These are phyloP conservation scores for Hypoxylon sp. DNA, from an alignment of 2,329 filamentous ascomycete species.

Conservation along the genomic window DNA sequence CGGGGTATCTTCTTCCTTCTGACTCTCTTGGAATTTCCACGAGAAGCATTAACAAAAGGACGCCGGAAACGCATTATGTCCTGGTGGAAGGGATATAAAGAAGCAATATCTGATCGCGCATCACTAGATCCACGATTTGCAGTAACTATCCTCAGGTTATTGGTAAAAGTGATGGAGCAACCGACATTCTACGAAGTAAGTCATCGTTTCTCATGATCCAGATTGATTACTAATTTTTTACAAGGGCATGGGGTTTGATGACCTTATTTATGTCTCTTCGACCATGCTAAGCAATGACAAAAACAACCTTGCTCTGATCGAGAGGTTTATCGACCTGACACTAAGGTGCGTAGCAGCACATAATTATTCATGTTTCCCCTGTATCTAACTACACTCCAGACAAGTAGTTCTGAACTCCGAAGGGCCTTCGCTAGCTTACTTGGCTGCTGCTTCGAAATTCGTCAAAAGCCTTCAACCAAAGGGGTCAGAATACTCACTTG, in stretches of 20 bases:
- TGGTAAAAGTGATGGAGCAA: slow-evolving; percentile 52
- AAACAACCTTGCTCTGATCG: slow-evolving; percentile 39
- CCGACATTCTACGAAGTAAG: slow-evolving; percentile 55
- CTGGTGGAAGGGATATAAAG: slow-evolving; percentile 53
- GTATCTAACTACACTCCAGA: slow-evolving; percentile 45
- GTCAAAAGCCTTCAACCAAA: slow-evolving; percentile 42
- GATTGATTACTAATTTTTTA: slow-evolving; percentile 26
- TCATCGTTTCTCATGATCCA: background rate
- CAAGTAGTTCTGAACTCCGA: slow-evolving; percentile 50
- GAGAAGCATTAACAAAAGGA: slow-evolving; percentile 50
- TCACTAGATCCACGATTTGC: slow-evolving; percentile 46
- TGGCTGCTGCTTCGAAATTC: slow-evolving; percentile 47
- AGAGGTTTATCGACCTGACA: slow-evolving; percentile 50
- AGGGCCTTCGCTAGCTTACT: slow-evolving; percentile 47
- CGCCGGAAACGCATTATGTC: slow-evolving; percentile 54
- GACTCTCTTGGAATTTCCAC: slow-evolving; percentile 50
- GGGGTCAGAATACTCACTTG: slow-evolving; percentile 16
- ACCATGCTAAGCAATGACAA: slow-evolving; percentile 36
- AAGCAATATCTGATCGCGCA: slow-evolving; percentile 42
- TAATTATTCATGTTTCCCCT: background rate
- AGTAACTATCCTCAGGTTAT: slow-evolving; percentile 48
- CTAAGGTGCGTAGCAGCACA: slow-evolving; percentile 46
- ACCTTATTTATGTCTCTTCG: slow-evolving; percentile 50
- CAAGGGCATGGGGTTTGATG: slow-evolving; percentile 53
- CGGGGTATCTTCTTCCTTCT: slow-evolving; percentile 44